Evolutionary conservation across 1,139 yeast genomes (phyloP).

Genomic region (Petasospora fabianii): DNA sequence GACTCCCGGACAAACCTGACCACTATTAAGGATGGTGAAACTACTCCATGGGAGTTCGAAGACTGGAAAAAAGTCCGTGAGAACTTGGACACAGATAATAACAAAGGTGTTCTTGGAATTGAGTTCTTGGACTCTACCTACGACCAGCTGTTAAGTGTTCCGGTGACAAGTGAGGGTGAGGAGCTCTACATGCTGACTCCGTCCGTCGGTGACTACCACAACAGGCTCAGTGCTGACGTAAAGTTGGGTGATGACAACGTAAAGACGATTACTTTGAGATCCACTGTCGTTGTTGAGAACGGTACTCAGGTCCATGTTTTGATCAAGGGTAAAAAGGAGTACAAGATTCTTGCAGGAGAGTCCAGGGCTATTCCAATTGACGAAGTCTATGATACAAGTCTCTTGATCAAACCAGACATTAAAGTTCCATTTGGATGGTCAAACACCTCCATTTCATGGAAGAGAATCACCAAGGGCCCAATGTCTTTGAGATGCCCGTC

Average conservation of each 20-base stretch:
- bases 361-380: conserved; percentile 70
- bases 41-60: conserved; percentile 85
- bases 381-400: conserved; percentile 52
- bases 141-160: conserved; percentile 49
- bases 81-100: conserved; percentile 63
- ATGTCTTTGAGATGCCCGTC: conserved; percentile 59
- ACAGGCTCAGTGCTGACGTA: conserved; percentile 70
- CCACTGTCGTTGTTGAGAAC: conserved; percentile 70
- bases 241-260: conserved; percentile 69
- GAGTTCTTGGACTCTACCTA: conserved; percentile 53
- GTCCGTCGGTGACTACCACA: conserved; percentile 58
- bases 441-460: conserved; percentile 59
- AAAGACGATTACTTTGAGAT: conserved; percentile 69
- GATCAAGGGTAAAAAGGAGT: conserved; percentile 36
- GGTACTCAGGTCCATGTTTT: conserved; percentile 61
- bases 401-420: conserved; percentile 61
- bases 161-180: conserved; percentile 84
- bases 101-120: conserved; percentile 58
- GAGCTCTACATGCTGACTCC: conserved; percentile 68
- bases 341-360: conserved; percentile 47
- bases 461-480: conserved; percentile 48
- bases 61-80: conserved; percentile 91
- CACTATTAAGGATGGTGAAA: conserved; percentile 48
- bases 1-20: conserved; percentile 30
- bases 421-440: conserved; percentile 67